These are phyloP conservation scores for Camellia japonica DNA, from an alignment of 148 eudicot genomes.

Conservation along the genomic window DNA sequence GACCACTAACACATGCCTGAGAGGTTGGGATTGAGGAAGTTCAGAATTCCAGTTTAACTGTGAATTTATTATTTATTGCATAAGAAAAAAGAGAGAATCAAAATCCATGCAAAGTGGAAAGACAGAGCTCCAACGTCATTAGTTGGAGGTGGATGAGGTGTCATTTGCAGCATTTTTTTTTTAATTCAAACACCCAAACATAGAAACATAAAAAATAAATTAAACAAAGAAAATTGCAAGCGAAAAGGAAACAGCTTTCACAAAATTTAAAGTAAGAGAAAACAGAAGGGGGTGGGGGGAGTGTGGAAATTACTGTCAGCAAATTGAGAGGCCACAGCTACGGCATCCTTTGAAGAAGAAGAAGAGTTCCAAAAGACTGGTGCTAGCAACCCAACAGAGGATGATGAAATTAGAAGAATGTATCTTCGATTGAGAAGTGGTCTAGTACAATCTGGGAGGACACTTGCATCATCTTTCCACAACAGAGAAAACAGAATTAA, in stretches of 20 bases:
- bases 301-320: constrained; percentile 59
- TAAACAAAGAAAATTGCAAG: neutral
- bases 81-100: neutral
- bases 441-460: neutral
- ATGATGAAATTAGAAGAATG: constrained; percentile 18
- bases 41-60: neutral
- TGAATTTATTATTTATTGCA: neutral
- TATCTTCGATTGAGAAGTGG: constrained; percentile 29
- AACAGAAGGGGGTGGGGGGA: neutral
- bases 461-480: neutral
- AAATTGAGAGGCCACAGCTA: constrained; percentile 48
- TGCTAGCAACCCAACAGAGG: constrained; percentile 27
- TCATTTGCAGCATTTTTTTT: neutral
- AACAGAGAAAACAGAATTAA: too few species aligned
- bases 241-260: neutral
- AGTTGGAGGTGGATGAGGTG: neutral
- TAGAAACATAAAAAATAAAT: too few species aligned
- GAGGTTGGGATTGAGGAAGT: neutral
- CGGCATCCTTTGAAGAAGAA: constrained; percentile 12
- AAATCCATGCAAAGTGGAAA: neutral
- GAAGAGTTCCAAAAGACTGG: constrained; percentile 7
- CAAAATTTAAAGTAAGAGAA: neutral
- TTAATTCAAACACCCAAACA: neutral
- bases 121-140: neutral
- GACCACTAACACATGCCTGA: neutral